phyloP scores from a whole-genome alignment of 805 yeast species.

The Wickerhamomyces hampshirensis region DNA sequence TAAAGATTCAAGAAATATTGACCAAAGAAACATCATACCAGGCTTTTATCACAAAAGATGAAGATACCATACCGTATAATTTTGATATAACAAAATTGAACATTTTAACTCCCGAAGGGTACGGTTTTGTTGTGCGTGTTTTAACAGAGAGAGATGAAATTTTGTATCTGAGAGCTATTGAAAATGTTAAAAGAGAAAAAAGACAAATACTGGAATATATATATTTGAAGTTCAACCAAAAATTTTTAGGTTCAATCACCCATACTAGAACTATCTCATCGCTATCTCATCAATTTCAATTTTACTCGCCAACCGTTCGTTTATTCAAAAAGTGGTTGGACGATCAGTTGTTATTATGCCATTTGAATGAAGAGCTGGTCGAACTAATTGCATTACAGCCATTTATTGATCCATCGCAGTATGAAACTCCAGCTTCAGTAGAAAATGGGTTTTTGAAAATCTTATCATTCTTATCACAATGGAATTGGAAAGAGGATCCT shows the following conservation, averaged over 20 bases:
- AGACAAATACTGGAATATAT: conserved; percentile 55
- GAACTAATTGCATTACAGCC: conserved; percentile 81
- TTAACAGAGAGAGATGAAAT: conserved; percentile 81
- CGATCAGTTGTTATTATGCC: conserved; percentile 67
- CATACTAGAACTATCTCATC: conserved; percentile 79
- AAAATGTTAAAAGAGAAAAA: conserved; percentile 56
- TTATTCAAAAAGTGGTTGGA: conserved; percentile 88
- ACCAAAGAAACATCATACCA: conserved; percentile 47
- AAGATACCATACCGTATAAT: conserved; percentile 58
- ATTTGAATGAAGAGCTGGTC: conserved; percentile 70
- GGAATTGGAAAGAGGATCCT: conserved; percentile 96
- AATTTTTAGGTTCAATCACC: conserved; percentile 61
- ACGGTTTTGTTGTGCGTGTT: conserved; percentile 73
- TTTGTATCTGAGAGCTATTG: conserved; percentile 66
- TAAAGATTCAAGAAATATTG: conserved; percentile 55
- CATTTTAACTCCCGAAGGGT: conserved; percentile 84
- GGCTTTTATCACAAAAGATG: conserved; percentile 61
- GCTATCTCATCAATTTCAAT: conserved; percentile 65
- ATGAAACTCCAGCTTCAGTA: conserved; percentile 69
- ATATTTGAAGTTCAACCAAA: conserved; percentile 58
- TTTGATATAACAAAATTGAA: conserved; percentile 52
- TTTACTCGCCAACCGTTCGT: conserved; percentile 75
- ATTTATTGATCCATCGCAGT: conserved; percentile 88
- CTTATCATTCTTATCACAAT: conserved; percentile 61
- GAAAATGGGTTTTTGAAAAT: conserved; percentile 78